Evolutionary conservation across 352 stramenopile species (phyloP), one percentile per base, ranked within the genome.

Genomic region (Thalassiosira exigua): DNA sequence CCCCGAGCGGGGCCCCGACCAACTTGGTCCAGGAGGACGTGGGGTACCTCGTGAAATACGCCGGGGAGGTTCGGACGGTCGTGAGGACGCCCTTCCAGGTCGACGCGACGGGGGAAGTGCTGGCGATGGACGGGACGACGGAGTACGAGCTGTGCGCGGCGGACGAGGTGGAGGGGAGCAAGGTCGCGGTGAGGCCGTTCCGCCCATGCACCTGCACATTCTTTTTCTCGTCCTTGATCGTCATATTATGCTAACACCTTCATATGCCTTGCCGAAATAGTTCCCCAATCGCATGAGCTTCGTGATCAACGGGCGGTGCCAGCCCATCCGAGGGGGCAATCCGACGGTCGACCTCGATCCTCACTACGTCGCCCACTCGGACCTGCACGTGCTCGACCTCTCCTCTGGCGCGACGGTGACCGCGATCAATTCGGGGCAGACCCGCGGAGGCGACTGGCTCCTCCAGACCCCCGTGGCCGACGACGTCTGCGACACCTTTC

Each of bases 321-420:
- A 24, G 21, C 30, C 65, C 2, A 74, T 78, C 7, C 44, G 39
- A 26, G 26, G 36, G 9, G 69, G 69, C 12, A 78, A 78, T 65
- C 69, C 69, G 24, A 72, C 69, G 14, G 68, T 76, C 22, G 33
- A 75, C 36, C 54, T 75, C 24, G 52, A 75, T 58, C 67, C 67
- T 26, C 67, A 33, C 7, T 75, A 61, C 33, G 11, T 75, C 30
- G 68, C 53, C 19, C 46, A 61, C 12, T 26, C 12, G 48, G 54
- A 69, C 19, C 41, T 78, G 58, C 33, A 78, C 58, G n/a, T 72
- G 1, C 26, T 72, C 27, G 59, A 72, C 21, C 26, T 78, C 2
- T 52, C 69, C 4, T 39, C 3, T 48, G 12, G 56, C 32, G 24
- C 56, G 4, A 26, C 26, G n/a, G 19, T 65, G 22, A 39, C 33